A percentile compares a stretch with the other conserved stretches of the same genome.
These are phyloP conservation scores for Gymnopilus junonius DNA, from an alignment of 768 basidiomycete genomes.

Conservation along the genomic window DNA sequence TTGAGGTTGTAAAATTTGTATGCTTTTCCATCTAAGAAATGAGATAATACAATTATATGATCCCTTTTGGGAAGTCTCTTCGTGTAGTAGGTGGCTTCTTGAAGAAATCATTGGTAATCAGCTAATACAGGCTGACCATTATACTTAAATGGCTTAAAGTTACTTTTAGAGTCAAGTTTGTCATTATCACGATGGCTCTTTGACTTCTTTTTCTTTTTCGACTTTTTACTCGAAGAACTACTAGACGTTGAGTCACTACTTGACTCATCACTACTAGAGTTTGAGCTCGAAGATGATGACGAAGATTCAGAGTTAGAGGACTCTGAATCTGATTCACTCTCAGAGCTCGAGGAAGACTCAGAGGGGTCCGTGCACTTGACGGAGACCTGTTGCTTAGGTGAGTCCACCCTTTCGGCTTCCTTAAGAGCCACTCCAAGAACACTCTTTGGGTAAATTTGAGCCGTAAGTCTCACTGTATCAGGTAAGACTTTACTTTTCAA, in stretches of 20 bases:
- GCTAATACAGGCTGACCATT: conserved; percentile 14
- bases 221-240: background rate
- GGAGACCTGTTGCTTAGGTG: no score
- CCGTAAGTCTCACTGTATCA: background rate
- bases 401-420: background rate
- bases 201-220: background rate
- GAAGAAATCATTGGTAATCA: conserved; percentile 16
- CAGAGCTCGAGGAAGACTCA: no score
- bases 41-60: conserved; percentile 12
- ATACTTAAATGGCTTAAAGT: conserved; percentile 7
- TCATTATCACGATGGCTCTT: conserved; percentile 21
- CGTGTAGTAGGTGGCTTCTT: conserved; percentile 13
- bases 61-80: conserved; percentile 4
- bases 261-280: background rate
- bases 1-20: no score
- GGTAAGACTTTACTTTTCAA: background rate
- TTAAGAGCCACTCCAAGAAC: background rate
- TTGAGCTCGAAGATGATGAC: background rate
- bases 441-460: background rate
- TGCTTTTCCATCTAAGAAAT: no score
- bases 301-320: background rate
- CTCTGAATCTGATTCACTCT: background rate
- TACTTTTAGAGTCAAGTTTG: background rate
- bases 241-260: background rate
- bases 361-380: no score